These are phyloP conservation scores for Eleusine coracana DNA, from an alignment of 176 grass and related monocot genomes.

Conservation along the genomic window DNA sequence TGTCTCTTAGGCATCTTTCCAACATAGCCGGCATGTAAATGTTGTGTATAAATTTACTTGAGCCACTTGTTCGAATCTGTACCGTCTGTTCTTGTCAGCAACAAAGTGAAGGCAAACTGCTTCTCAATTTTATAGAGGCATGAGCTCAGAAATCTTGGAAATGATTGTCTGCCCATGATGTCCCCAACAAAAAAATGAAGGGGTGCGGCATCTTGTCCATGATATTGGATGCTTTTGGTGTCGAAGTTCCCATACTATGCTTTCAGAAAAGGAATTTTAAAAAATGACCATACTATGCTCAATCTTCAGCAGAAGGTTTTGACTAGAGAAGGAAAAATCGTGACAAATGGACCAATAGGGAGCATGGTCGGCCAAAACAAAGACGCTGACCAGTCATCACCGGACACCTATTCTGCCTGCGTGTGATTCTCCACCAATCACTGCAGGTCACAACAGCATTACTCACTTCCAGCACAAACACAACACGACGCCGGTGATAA, in stretches of 20 bases:
- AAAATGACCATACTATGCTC: not conserved
- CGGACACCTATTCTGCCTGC: not conserved
- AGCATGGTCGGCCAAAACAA: not conserved
- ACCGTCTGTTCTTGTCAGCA: not conserved
- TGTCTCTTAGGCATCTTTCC: too few relatives aligned
- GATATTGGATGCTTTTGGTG: not conserved
- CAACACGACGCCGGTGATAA: not conserved
- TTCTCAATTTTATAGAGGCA: not conserved
- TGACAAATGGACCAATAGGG: not conserved
- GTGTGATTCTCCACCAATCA: not conserved
- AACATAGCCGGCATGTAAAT: slow-evolving; percentile 36
- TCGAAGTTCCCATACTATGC: not conserved
- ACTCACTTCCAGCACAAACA: not conserved
- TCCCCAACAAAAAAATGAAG: not conserved
- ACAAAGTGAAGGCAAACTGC: not conserved
- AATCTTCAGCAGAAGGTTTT: not conserved
- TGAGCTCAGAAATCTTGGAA: not conserved
- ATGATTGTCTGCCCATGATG: not conserved
- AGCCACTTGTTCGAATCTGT: not conserved
- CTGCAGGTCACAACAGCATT: not conserved
- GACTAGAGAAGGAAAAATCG: not conserved
- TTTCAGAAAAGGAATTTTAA: not conserved
- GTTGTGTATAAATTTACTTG: slow-evolving; percentile 1
- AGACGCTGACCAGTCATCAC: slow-evolving; percentile 10
- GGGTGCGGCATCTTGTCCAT: not conserved